Base-by-base conservation (phyloP, 1,139 yeast species). In the Kodamaea plutei region DNA sequence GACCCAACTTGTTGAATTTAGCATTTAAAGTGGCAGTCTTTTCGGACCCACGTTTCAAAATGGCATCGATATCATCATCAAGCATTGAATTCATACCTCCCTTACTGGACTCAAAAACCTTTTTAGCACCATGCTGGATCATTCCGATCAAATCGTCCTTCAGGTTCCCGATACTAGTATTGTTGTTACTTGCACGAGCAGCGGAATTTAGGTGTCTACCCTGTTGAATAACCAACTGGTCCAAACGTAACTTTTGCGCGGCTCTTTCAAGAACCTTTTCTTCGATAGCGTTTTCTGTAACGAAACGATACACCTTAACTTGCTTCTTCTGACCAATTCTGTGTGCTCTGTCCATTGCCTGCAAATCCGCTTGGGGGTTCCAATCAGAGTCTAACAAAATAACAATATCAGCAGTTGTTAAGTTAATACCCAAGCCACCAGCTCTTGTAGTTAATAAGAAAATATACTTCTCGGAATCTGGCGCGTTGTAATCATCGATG, bases 341-440 rank as follows among this genome's bases (percentile, higher is more conserved):
- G 56, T 91, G 98, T 0, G 98, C 98, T 53, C 98, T 74, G 56
- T 91, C 98, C 98, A 91, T 91, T 1, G 98, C 97, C 59, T 91
- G 98, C 47, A 91, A 68, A 69, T 91, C 98, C 0, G 97, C 97
- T 54, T 91, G 98, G 2, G 98, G 98, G 51, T 91, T 91, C 98
- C 98, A 91, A 58, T 91, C 98, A 1, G 96, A 85, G 56, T 91
- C 98, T 50, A 79, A 91, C 21, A 91, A 61, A 6, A 91, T 75
- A 34, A 91, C 98, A 36, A 82, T 76, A 57, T 91, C 96, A 2
- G 98, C 98, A 18, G 87, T 75, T 0, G 96, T 89, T 50, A 91
- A 70, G 51, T 91, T 91, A 50, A 91, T 91, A 51, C 98, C 98
- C 36, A 91, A 67, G 8, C 98, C 98, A 60, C 98, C 98, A n/a